A percentile compares a stretch with the other conserved stretches of the same genome.
phyloP scores from a whole-genome alignment of 208 protist genomes.

The Acanthamoeba healyi region DNA sequence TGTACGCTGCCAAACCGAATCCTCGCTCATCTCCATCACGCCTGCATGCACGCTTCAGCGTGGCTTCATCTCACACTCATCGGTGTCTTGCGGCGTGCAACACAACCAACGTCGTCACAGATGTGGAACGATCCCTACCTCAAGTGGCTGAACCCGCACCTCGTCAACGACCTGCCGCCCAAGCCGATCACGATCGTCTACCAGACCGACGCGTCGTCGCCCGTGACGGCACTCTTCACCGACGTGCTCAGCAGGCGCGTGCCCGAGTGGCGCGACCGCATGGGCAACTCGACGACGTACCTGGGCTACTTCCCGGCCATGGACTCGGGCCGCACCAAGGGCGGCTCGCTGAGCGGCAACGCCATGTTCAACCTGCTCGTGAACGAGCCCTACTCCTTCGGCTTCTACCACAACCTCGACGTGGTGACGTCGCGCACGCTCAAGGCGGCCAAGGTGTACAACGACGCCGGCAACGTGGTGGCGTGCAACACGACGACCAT shows the following conservation, averaged over 20 bases:
- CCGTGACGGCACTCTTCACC: neutral
- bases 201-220: neutral
- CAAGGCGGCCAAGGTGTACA: neutral
- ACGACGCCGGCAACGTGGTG: constrained; percentile 18
- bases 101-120: too few species aligned
- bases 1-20: too few species aligned
- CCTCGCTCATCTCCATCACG: too few species aligned
- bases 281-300: neutral
- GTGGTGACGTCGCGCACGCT: constrained; percentile 11
- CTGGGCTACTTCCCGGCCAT: neutral
- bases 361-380: neutral
- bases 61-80: too few species aligned
- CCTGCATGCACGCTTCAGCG: too few species aligned
- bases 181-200: constrained; percentile 13
- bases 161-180: neutral
- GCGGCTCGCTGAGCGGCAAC: neutral
- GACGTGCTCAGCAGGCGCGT: neutral
- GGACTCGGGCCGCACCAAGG: neutral
- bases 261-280: neutral
- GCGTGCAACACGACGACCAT: neutral
- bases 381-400: constrained; percentile 29
- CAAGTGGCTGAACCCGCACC: neutral
- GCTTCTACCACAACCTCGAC: constrained; percentile 48
- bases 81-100: too few species aligned
- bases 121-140: neutral